Evolutionary conservation across 768 basidiomycete genomes (phyloP).

Genomic region (Russula ochroleuca): DNA sequence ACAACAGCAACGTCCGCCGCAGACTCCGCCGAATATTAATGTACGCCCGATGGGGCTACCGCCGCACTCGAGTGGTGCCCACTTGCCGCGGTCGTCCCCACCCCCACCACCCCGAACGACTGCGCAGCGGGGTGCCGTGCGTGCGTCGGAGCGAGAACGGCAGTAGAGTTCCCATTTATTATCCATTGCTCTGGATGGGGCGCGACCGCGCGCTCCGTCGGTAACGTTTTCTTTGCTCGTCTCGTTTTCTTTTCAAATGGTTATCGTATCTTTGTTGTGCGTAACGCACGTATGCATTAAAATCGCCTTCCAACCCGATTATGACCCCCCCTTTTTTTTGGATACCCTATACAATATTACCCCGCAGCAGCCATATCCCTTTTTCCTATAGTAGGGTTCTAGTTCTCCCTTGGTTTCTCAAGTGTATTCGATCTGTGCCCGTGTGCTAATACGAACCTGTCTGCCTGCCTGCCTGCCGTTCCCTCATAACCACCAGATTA

Average conservation of each 20-base stretch:
- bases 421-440: conserved; percentile 12
- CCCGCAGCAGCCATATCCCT: background rate
- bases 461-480: background rate
- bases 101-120: conserved; percentile 7
- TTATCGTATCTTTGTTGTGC: conserved; percentile 2
- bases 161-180: background rate
- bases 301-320: conserved; percentile 2
- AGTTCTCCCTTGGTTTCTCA: background rate
- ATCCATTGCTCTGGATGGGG: background rate
- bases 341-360: conserved; percentile 2
- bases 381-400: conserved; percentile 5
- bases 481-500: background rate
- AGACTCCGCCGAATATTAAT: conserved; percentile 20
- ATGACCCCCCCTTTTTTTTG: conserved; percentile 1
- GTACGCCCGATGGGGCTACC: conserved; percentile 6
- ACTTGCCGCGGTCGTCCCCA: conserved; percentile 12
- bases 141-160: conserved; percentile 18
- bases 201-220: background rate
- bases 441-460: conserved; percentile 3
- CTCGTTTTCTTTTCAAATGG: conserved; percentile 6
- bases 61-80: background rate
- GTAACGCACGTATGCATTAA: background rate
- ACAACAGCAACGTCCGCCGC: conserved; percentile 4
- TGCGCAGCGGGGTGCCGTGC: conserved; percentile 8
- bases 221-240: background rate